Evolutionary conservation across 805 yeast species (phyloP), one percentile per base, ranked within the genome.

Genomic region (Cyberlindnera euphorbiae): DNA sequence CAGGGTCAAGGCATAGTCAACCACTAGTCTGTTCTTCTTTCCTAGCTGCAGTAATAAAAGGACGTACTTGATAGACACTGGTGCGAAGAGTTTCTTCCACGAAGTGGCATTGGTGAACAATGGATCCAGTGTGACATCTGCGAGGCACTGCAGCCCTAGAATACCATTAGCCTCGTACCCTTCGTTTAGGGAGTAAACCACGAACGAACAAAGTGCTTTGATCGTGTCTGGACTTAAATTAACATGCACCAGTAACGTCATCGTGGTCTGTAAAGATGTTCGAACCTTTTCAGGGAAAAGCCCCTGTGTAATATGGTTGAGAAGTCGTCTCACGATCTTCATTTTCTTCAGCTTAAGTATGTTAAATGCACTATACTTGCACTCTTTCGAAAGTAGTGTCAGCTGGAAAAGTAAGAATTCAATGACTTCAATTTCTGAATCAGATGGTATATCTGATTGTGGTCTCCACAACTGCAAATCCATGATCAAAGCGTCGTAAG

Each of bases 41-140:
- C 21, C 64, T 43, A 35, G 66, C 50, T 65, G 65, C 35, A 73
- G 59, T 10, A 82, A 52, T 11, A 82, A 53, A 9, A 83, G 59
- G 8, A 83, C 61, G 82, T 89, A 79, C 50, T 80, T 82, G 6
- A 79, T 66, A 1, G 85, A 73, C 3, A 84, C 64, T 0, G 80
- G 64, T 30, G 77, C 69, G 67, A 71, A 47, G 58, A 68, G 47
- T 58, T 70, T 53, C 58, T 72, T 54, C 18, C 70, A 51, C 26
- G 71, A 74, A 42, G 69, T 46, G 26, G 71, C 39, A 54, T 71
- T 55, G 39, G 68, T 41, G 42, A 63, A 55, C 7, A 73, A 32
- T 8, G 64, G 60, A 25, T 65, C 64, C 18, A 64, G 46, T 8
- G 65, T 52, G 1, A 53, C 46, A 6, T 44, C 47, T 16, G 59